Evolutionary conservation across 192 early-diverging fungal genomes (phyloP).

Genomic region (Borealophlyctis nickersoniae): DNA sequence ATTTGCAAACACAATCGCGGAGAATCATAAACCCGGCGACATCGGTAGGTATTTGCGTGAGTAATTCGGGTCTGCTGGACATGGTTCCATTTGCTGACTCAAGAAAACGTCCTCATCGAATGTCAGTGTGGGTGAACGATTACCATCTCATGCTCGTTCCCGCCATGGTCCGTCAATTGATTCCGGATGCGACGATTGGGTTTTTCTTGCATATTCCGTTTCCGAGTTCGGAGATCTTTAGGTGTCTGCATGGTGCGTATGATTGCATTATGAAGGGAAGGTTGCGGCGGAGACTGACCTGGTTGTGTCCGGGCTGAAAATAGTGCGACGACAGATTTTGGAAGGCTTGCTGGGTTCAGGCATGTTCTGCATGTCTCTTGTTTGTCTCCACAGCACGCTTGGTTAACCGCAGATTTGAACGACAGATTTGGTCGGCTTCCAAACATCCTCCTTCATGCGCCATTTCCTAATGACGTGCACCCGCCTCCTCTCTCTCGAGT

Average conservation of each 20-base stretch:
- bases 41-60: constrained; percentile 60
- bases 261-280: constrained; percentile 4
- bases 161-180: constrained; percentile 73
- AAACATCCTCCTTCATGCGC: constrained; percentile 56
- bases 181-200: constrained; percentile 86
- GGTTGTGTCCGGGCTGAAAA: too few relatives aligned
- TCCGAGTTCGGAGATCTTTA: constrained; percentile 92
- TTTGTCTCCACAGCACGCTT: too few relatives aligned
- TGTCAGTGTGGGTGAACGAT: constrained; percentile 91
- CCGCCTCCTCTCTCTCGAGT: constrained; percentile 49
- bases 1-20: constrained; percentile 80
- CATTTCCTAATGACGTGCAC: constrained; percentile 60
- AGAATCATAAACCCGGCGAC: constrained; percentile 76
- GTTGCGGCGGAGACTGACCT: not conserved
- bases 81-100: not conserved
- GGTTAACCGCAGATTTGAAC: not conserved
- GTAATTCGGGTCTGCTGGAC: constrained; percentile 2
- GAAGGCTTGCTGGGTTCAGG: constrained; percentile 47
- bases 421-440: constrained; percentile 47
- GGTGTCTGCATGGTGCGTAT: constrained; percentile 70
- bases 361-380: not conserved
- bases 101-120: constrained; percentile 1
- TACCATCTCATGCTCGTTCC: constrained; percentile 96
- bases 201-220: constrained; percentile 98
- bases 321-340: constrained; percentile 48